A percentile compares a stretch with the other conserved stretches of the same genome.
Evolutionary conservation across 257 asterid genomes (phyloP).

Genomic region (Nicotiana sylvestris): DNA sequence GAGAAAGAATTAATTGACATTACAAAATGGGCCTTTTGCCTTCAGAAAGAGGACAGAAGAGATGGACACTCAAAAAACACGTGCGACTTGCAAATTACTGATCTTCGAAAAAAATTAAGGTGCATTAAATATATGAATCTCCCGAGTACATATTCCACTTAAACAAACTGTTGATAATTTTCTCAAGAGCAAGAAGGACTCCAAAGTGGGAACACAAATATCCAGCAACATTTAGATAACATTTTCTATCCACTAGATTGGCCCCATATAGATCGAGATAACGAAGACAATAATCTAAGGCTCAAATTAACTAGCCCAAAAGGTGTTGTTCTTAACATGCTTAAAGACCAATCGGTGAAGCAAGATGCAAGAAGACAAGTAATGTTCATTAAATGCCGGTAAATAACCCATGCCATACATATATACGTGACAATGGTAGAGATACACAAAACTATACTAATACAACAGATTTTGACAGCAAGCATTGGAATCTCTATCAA

Average conservation of each 20-base stretch:
- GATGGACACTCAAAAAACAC: conserved; percentile 2
- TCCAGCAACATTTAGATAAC: neutral
- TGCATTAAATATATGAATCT: neutral
- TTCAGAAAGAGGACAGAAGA: neutral
- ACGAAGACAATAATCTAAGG: neutral
- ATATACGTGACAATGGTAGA: neutral
- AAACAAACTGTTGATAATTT: neutral
- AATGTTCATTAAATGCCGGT: neutral
- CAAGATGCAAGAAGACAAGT: neutral
- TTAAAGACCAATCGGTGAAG: neutral
- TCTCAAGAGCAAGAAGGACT: neutral
- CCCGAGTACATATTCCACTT: neutral
- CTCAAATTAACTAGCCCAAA: neutral
- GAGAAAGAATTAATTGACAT: conserved; percentile 6
- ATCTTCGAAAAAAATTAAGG: neutral
- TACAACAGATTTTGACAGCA: neutral
- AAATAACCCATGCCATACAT: neutral
- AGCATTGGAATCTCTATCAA: neutral
- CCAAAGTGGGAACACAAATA: neutral
- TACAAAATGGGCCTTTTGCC: neutral
- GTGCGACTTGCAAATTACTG: neutral
- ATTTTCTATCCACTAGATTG: neutral
- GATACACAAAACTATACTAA: neutral
- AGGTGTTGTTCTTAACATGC: neutral
- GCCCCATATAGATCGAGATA: neutral